Base-by-base conservation (phyloP, 345 rosid species). In the Geranium brycei region DNA sequence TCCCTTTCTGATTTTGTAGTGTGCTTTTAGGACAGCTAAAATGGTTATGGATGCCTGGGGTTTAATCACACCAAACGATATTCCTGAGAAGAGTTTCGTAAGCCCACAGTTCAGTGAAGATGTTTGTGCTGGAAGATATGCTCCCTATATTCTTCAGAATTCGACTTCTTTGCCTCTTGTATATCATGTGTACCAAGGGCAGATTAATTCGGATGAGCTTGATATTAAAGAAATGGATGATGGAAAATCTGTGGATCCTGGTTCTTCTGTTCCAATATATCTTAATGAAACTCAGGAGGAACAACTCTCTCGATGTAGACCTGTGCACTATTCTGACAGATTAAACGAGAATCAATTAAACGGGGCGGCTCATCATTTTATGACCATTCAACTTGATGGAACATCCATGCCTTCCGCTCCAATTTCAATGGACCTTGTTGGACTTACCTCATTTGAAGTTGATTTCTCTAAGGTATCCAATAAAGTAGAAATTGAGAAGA, bases 71-170 rank as follows among this genome's bases (percentile, higher is more conserved):
- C 65, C 78, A 28, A 69, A 75, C 65, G 83, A 65, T 69, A 69
- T 63, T 62, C 62, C 75, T 69, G 83, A 78, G 62, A 77, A 76
- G 63, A 77, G 69, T 64, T 73, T 68, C 71, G 57, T 71, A 55
- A 63, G 73, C 32, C 61, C 63, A 66, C 76, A 72, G 69, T 63
- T 77, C 64, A 66, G 72, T 47, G 80, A 76, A 62, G 75, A 75
- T 76, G 57, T 77, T 58, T 63, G 63, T 67, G 79, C 74, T 69
- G 88, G 85, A 75, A 76, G 80, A 81, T 80, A 87, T 74, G 87
- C 96, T 47, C 96, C 98, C n/a, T 91, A 91, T 72, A 64, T 87
- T 65, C 83, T 89, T 77, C 92, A 91, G 73, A 91, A 91, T 72
- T 82, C 87, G 73, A 91, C 96, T 69, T 87, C 96, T 51, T 77